Evolutionary conservation across 495 filamentous ascomycete genomes (phyloP), one percentile per base, ranked within the genome.

Genomic region (Extremus antarcticus): DNA sequence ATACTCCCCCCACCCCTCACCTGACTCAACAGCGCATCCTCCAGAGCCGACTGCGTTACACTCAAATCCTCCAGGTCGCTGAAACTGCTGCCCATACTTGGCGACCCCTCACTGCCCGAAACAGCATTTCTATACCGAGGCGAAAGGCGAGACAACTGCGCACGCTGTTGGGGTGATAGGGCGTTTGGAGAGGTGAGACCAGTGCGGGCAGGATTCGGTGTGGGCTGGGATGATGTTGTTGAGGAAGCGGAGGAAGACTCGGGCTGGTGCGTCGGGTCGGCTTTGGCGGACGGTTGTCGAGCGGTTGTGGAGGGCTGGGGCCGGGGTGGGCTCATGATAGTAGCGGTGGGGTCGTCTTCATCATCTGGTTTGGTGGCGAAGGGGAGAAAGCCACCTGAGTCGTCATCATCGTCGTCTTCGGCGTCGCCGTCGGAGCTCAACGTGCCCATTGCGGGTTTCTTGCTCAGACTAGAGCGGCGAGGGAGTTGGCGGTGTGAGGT

Each of bases 51-150:
- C 65, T 95, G 89, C 16, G 91, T 95, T 21, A 98, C 88, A 46
- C 89, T 94, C 8, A 91, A 81, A 74, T 97, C 91, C 68, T 97
- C 94, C 24, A 98, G 74, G 72, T 98, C 92, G 68, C 90, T 95
- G 65, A 94, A 98, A 66, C 90, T 95, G 65, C 90, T 95, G 0
- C 91, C 89, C 86, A 97, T 97, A 61, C 94, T 98, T 0, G 90
- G 92, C 1, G 87, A 90, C 49, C 75, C 89, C 56, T 94, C 89
- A 61, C 88, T 94, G 4, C 81, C 77, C 39, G 68, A 71, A 13
- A 35, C 29, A 35, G 29, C 29, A 15, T 39, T 61, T 52, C 76
- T 71, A 17, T 82, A 75, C 23, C 77, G 76, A 0, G 84, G 79
- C 49, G 79, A 75, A 1, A 74, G 56, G 11, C 45, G 52, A 11